Percentiles rank a stretch among this genome's conserved stretches.
These are phyloP conservation scores for Fistulifera solaris DNA, from an alignment of 108 stramenopile genomes.

Conservation along the genomic window DNA sequence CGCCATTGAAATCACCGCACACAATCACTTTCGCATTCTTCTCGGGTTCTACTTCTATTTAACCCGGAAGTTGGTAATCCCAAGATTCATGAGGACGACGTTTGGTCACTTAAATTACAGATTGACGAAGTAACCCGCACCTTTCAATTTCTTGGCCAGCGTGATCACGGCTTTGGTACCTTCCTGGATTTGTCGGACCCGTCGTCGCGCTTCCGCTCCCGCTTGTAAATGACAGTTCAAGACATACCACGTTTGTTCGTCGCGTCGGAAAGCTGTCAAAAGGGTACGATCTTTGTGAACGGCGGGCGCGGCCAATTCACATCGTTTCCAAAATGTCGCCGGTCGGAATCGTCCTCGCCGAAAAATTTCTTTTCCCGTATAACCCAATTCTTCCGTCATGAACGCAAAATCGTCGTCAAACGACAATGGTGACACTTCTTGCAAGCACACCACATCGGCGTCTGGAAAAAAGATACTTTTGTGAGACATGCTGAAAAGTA, in stretches of 20 bases:
- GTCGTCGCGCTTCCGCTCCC: constrained; percentile 66
- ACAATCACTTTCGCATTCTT: constrained; percentile 46
- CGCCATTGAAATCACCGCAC: constrained; percentile 88
- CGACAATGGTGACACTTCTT: constrained; percentile 77
- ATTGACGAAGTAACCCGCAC: constrained; percentile 9
- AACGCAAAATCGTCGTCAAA: constrained; percentile 87
- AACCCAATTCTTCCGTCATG: constrained; percentile 62
- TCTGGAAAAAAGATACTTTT: constrained; percentile 28
- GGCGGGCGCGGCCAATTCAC: constrained; percentile 52
- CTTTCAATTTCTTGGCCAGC: constrained; percentile 52
- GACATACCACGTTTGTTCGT: constrained; percentile 46
- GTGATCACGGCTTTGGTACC: constrained; percentile 66
- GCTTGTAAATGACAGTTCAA: constrained; percentile 89
- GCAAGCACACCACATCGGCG: constrained; percentile 86
- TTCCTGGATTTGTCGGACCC: constrained; percentile 80
- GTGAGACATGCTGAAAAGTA: neutral
- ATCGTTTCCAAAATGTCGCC: constrained; percentile 89
- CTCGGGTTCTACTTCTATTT: constrained; percentile 27
- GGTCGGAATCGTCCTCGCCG: constrained; percentile 75
- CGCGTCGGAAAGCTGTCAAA: constrained; percentile 60
- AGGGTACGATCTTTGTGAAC: constrained; percentile 86
- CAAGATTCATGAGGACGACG: too few species aligned
- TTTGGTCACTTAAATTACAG: neutral
- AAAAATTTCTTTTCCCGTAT: constrained; percentile 61
- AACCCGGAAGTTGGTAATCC: neutral